These are phyloP conservation scores for Lipomyces mesembrius DNA, from an alignment of 805 yeast genomes.

Conservation along the genomic window DNA sequence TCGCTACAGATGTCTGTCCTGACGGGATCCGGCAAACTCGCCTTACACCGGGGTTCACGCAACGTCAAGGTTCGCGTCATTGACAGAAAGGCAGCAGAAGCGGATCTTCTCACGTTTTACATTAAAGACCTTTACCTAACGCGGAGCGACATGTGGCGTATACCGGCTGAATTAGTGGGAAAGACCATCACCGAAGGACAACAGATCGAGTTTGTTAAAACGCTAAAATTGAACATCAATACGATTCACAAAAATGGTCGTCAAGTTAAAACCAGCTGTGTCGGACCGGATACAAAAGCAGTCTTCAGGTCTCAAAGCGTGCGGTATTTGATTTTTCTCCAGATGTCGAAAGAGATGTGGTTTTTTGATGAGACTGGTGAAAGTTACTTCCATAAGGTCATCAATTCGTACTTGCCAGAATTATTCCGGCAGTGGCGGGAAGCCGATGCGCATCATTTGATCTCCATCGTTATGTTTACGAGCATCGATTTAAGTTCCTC, in stretches of 20 bases:
- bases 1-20: slow-evolving; percentile 33
- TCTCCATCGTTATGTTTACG: slow-evolving; percentile 86
- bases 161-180: slow-evolving; percentile 64
- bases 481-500: slow-evolving; percentile 52
- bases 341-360: slow-evolving; percentile 96
- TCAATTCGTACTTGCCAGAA: slow-evolving; percentile 88
- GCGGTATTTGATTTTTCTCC: slow-evolving; percentile 77
- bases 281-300: slow-evolving; percentile 61
- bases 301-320: slow-evolving; percentile 93
- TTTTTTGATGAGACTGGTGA: slow-evolving; percentile 97
- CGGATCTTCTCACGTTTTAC: slow-evolving; percentile 81
- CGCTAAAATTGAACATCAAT: slow-evolving; percentile 65
- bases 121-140: slow-evolving; percentile 80
- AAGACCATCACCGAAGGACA: slow-evolving; percentile 72
- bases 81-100: slow-evolving; percentile 41
- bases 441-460: slow-evolving; percentile 84
- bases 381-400: slow-evolving; percentile 86
- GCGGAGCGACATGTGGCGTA: slow-evolving; percentile 91
- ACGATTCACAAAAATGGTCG: slow-evolving; percentile 51
- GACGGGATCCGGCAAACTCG: slow-evolving; percentile 28
- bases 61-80: slow-evolving; percentile 25
- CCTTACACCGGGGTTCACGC: slow-evolving; percentile 29
- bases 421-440: slow-evolving; percentile 87
- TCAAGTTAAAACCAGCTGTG: slow-evolving; percentile 28
- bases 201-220: slow-evolving; percentile 62